Base-by-base conservation (phyloP, 768 basidiomycete genomes). In the Mycena chlorophos region DNA sequence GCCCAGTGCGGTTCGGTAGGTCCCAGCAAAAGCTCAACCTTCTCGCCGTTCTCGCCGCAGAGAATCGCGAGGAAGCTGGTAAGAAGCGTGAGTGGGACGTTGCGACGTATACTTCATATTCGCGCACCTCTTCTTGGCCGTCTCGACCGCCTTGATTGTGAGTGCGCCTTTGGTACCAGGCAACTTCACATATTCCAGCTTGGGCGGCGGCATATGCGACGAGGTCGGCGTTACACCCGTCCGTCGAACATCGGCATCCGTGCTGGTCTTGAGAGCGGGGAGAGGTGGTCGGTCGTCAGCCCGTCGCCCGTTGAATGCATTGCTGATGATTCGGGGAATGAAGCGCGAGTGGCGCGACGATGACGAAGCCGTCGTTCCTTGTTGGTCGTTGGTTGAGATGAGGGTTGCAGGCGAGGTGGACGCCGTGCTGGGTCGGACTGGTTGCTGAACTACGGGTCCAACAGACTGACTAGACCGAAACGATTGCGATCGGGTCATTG, bases 21-120 rank as follows among this genome's bases (percentile, higher is more conserved):
- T 93, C 25, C 94, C 93, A 37, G 94, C 93, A 69, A 95, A 12
- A 96, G 75, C 65, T 96, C 93, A 45, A 96, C 92, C 65, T 94
- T 92, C 74, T 95, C 93, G 16, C 91, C 94, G 60, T 85, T 88
- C 29, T 95, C 94, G 19, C 93, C 93, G 61, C 94, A 95, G 0
- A 96, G 80, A 64, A 95, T 94, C 8, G 94, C 93, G 22, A 96
- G 80, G 75, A 95, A 96, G 69, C 91, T 94, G 57, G 51, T 49
- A 38, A 49, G 49, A 29, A 27, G 34, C 49, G 59, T 26, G 5
- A 40, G 14, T 40, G 46, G 28, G 52, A 27, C 53, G 17, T 13
- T 43, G 4, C 10, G 2, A 53, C 16, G 16, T 37, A n/a, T 47
- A 52, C 45, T 13, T 30, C 42, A 53, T 40, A 60, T 19, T n/a